Base-by-base conservation (phyloP, 805 yeast species). In the Wickerhamomyces kurtzmanii region DNA sequence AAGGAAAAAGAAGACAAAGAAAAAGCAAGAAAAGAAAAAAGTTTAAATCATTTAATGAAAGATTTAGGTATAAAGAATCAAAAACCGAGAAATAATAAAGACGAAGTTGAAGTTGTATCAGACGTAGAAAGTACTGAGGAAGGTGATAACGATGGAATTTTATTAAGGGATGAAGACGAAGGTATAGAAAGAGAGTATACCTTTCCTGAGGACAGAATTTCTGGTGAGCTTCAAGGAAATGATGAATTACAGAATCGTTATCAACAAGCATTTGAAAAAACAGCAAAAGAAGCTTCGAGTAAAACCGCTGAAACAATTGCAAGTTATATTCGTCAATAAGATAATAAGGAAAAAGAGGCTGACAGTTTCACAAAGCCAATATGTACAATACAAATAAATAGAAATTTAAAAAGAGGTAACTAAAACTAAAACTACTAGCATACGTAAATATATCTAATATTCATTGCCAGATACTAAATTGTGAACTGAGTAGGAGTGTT, bases 1-100 rank as follows among this genome's bases (percentile, higher is more conserved):
- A 70, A 79, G 50, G 74, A 80, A 38, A 82, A 85, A 46, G 82
- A 80, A 40, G 78, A 76, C 34, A 75, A 75, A 31, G 94, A 82
- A 45, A 73, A 75, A 49, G 58, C 62, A 43, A 65, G 77, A 42
- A 84, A 85, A 51, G 78, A 83, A 20, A 68, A 74, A 39, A 76
- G 80, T 16, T 59, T 91, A 43, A 63, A 68, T 25, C 67, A 75
- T 37, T 60, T 91, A 40, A 82, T 91, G 84, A 77, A 77, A 36
- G 99, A 91, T 52, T 61, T 91, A 45, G 94, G 94, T 11, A 57
- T 86, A 24, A 20, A 37, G 25, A 32, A 30, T 5, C 31, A 41
- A 23, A 38, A 49, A 24, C 40, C 42, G 13, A 34, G 37, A 4
- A 51, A 49, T 7, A 44, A 48, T 14, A 53, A 51, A 7, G 67